These are phyloP conservation scores for Aphanomyces cochlioides DNA, from an alignment of 352 stramenopile genomes.

Conservation along the genomic window DNA sequence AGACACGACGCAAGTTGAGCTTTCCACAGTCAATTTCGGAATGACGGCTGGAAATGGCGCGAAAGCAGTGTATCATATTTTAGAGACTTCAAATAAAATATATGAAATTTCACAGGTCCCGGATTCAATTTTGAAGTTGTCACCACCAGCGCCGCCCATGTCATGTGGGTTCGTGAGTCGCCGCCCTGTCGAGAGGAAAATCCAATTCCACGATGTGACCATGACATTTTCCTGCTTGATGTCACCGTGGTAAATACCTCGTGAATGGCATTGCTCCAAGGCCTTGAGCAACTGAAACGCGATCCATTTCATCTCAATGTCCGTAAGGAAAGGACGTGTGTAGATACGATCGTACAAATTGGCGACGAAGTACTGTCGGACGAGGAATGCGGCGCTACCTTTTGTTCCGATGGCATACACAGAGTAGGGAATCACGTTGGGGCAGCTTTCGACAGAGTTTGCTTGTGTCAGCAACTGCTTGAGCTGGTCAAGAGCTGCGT, in stretches of 20 bases:
- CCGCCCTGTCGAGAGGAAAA: slow-evolving; percentile 77
- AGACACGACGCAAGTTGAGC: too few relatives aligned
- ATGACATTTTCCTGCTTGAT: slow-evolving; percentile 98
- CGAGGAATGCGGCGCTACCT: slow-evolving; percentile 87
- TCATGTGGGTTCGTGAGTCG: too few relatives aligned
- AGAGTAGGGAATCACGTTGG: slow-evolving; percentile 80
- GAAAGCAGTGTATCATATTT: too few relatives aligned
- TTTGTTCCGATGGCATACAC: slow-evolving; percentile 74
- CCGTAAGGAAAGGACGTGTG: slow-evolving; percentile 93
- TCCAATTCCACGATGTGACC: slow-evolving; percentile 97
- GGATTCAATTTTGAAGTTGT: too few relatives aligned
- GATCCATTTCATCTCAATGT: slow-evolving; percentile 97
- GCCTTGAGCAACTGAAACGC: slow-evolving; percentile 94
- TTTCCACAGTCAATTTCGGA: too few relatives aligned
- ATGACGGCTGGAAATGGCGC: too few relatives aligned
- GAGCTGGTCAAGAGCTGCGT: slow-evolving; percentile 52
- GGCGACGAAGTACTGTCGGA: slow-evolving; percentile 94
- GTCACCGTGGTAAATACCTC: slow-evolving; percentile 94
- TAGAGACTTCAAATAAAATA: too few relatives aligned
- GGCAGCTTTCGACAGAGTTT: slow-evolving; percentile 55
- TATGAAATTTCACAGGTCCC: too few relatives aligned
- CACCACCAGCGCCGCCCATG: too few relatives aligned
- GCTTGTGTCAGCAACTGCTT: slow-evolving; percentile 51
- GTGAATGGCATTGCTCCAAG: slow-evolving; percentile 90
- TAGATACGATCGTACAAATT: slow-evolving; percentile 97